Evolutionary conservation across 1,284 basidiomycete genomes (phyloP), one percentile per base, ranked within the genome.

Genomic region (Tilletia horrida): DNA sequence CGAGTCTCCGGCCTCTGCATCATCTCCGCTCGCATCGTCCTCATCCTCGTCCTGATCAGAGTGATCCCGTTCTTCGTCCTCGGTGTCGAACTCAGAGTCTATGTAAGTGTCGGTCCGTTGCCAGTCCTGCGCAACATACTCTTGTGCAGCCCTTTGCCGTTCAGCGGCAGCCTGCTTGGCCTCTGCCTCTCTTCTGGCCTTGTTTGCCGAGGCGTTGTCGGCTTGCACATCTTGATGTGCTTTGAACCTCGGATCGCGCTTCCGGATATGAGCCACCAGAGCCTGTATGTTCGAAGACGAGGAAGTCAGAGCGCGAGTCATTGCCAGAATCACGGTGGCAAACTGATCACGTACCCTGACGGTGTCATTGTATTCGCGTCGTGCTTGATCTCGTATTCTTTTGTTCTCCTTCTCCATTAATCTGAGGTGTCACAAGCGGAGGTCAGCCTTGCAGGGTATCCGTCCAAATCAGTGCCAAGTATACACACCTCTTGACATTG

Each of bases 361-460:
- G 0, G 90, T 90, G 57, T 97, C 94, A 76, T 95, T 97, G 82
- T 96, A 98, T 73, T 98, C 95, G 78, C 88, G 88, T 45, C 91
- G 86, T 6, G 91, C 90, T 50, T 91, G 90, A 47, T 96, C 92
- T 16, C 94, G 86, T 8, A 88, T 87, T 75, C 93, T 93, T 83
- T 92, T 93, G 83, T 98, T 98, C 75, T 97, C 96, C 78, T 90
- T 91, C 81, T 98, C 96, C 90, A 98, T 94, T 45, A 93, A 77
- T 71, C 70, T 43, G 66, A 40, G 59, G 71, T 52, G 50, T 21
- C 50, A 21, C 50, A 52, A 23, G 11, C 21, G 23, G 50, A 21
- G 21, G 50, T 52, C 50, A 25, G 50, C 27, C 27, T 27, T 25
- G 47, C 47, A 48, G 9, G 47, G 8, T 25, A n/a, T 8, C 2